phyloP scores from a whole-genome alignment of 371 early-diverging fungal genomes.

The Lichtheimia ramosa region DNA sequence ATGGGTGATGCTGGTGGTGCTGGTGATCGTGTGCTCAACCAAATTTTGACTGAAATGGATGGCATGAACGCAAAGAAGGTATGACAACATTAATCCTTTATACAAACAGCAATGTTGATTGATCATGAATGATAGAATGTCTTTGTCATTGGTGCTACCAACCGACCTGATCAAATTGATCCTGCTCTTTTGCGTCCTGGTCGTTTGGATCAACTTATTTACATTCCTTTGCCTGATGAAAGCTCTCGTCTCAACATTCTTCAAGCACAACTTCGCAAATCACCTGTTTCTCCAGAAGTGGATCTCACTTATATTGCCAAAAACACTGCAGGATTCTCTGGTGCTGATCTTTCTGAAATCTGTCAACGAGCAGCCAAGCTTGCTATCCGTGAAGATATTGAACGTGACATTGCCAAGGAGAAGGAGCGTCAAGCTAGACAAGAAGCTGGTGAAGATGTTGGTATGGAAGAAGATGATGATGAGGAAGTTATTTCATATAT shows the following conservation, averaged over 20 bases:
- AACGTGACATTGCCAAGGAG: constrained; percentile 82
- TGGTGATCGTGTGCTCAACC: constrained; percentile 99
- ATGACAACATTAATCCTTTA: constrained; percentile 37
- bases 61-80: constrained; percentile 98
- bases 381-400: constrained; percentile 99
- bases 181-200: constrained; percentile 97
- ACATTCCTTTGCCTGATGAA: constrained; percentile 98
- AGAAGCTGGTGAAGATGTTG: constrained; percentile 63
- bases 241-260: constrained; percentile 89
- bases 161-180: constrained; percentile 98
- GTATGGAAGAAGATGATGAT: constrained; percentile 84
- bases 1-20: constrained; percentile 94
- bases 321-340: constrained; percentile 96
- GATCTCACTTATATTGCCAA: constrained; percentile 90
- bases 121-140: constrained; percentile 96
- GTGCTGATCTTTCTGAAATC: constrained; percentile 99
- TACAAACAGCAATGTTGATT: constrained; percentile 24
- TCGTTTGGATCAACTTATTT: constrained; percentile 99
- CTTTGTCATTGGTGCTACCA: constrained; percentile 99
- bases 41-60: constrained; percentile 99
- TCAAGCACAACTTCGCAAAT: constrained; percentile 94
- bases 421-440: constrained; percentile 70
- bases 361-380: constrained; percentile 99
- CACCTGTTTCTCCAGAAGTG: constrained; percentile 89
- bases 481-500: constrained; percentile 87